A percentile compares a stretch with the other conserved stretches of the same genome.
phyloP scores from a whole-genome alignment of 768 basidiomycete genomes.

The Agaricus bisporus region DNA sequence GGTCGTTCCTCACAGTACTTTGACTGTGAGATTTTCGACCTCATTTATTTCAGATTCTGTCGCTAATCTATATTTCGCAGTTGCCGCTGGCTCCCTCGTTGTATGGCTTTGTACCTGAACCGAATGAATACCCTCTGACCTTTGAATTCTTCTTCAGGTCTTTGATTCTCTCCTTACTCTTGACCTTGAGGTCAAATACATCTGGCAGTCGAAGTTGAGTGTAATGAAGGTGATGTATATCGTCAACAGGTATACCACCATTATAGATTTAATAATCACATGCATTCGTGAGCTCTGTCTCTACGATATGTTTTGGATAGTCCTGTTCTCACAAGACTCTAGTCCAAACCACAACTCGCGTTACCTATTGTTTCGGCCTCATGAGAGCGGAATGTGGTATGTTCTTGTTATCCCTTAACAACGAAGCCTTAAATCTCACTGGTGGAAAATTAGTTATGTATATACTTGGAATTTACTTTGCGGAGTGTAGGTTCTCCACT shows the following conservation, averaged over 20 bases:
- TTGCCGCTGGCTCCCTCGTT: background rate
- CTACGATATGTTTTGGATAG: background rate
- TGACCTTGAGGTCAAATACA: background rate
- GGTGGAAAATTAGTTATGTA: background rate
- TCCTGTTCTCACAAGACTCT: too few relatives aligned
- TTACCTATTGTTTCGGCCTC: background rate
- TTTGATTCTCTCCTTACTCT: conserved; percentile 1
- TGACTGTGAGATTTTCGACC: background rate
- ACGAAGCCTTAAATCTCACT: background rate
- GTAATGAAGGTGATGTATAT: background rate
- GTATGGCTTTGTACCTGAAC: background rate
- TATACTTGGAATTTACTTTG: background rate
- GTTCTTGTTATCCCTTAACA: too few relatives aligned
- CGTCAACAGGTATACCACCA: background rate
- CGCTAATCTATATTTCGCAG: background rate
- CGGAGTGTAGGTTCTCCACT: background rate
- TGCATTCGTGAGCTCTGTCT: background rate
- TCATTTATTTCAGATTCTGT: too few relatives aligned
- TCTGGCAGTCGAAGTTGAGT: conserved; percentile 2
- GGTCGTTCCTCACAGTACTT: background rate
- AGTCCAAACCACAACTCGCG: too few relatives aligned
- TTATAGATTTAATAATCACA: background rate
- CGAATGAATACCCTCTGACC: background rate
- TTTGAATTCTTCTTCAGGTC: background rate
- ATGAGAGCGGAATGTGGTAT: background rate